Evolutionary conservation across 768 basidiomycete species (phyloP), one percentile per base, ranked within the genome.

Genomic region (Lactifluus rugatus): DNA sequence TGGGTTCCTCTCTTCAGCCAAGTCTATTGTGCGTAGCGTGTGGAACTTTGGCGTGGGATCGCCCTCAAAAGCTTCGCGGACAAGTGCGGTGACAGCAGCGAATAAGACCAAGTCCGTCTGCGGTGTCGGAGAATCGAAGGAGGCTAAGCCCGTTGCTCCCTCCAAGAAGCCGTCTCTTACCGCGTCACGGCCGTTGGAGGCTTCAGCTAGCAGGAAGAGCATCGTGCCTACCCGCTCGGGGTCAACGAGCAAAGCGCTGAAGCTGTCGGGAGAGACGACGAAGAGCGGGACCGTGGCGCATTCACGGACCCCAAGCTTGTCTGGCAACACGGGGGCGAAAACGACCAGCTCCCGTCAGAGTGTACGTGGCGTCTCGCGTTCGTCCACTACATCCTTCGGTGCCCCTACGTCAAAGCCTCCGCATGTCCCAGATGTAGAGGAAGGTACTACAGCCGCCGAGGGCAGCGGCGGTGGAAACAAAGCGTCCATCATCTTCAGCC

Each of bases 1-100:
- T 57, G 88, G 85, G 1, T 87, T 90, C 73, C 69, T 90, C 6
- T 77, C 83, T 8, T 73, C 76, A 21, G 82, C 88, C 8, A 89
- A 87, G 68, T 79, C 80, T 0, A 72, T 89, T 3, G 87, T 89
- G 4, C 75, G 78, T 64, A 86, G 78, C 62, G 85, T 90, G 1
- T 89, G 86, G 86, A 82, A 81, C 64, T 75, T 84, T 62, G 80
- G 77, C 25, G 71, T 68, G 16, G 66, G 66, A 3, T 68, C 68
- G 7, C 69, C 70, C 16, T 52, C 63, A 13, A 70, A 67, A 19
- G 66, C 62, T 5, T 57, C 50, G 13, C 51, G 69, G 16, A 51
- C 68, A 9, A 52, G 62, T 10, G 64, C 71, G 5, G 69, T 55
- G 37, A 63, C 70, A 16, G 66, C 69, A 9, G 63, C 67, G 19